Percentiles rank a stretch among this genome's conserved stretches.
Evolutionary conservation across 805 yeast genomes (phyloP).

Genomic region (Deakozyma indianensis): DNA sequence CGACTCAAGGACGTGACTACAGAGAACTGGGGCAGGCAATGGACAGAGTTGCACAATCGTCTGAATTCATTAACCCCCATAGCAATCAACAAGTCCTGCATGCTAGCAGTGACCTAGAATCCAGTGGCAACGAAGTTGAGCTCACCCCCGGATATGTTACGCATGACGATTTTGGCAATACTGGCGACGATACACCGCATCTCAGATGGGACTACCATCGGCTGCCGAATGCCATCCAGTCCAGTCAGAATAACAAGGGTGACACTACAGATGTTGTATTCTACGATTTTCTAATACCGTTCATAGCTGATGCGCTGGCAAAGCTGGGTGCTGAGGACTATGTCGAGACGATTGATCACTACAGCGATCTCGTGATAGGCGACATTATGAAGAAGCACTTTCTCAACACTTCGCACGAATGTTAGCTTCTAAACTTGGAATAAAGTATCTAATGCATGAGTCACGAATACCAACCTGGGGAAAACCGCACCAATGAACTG

Average conservation of each 20-base stretch:
- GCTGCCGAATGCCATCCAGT: conserved; percentile 69
- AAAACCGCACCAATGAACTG: no score
- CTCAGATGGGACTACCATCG: conserved; percentile 40
- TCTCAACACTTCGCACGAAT: background rate
- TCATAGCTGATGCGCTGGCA: conserved; percentile 32
- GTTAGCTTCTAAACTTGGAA: no score
- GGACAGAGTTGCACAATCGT: conserved; percentile 70
- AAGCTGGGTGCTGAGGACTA: conserved; percentile 12
- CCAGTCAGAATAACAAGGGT: conserved; percentile 20
- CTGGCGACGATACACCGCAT: conserved; percentile 76
- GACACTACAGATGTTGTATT: conserved; percentile 37
- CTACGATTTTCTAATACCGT: conserved; percentile 57
- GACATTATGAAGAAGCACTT: background rate
- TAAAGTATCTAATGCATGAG: no score
- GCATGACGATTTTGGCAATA: conserved; percentile 65
- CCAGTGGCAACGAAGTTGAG: conserved; percentile 11
- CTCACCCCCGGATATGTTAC: conserved; percentile 65
- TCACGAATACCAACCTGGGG: no score
- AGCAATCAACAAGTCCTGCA: conserved; percentile 3
- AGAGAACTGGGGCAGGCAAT: conserved; percentile 54
- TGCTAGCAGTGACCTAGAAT: conserved; percentile 10
- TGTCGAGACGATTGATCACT: conserved; percentile 5
- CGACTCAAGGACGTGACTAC: conserved; percentile 62
- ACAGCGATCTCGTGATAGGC: conserved; percentile 7
- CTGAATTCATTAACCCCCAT: background rate